Conservation (phyloP, 495 filamentous ascomycete species). For the Polyplosphaeria fusca region DNA sequence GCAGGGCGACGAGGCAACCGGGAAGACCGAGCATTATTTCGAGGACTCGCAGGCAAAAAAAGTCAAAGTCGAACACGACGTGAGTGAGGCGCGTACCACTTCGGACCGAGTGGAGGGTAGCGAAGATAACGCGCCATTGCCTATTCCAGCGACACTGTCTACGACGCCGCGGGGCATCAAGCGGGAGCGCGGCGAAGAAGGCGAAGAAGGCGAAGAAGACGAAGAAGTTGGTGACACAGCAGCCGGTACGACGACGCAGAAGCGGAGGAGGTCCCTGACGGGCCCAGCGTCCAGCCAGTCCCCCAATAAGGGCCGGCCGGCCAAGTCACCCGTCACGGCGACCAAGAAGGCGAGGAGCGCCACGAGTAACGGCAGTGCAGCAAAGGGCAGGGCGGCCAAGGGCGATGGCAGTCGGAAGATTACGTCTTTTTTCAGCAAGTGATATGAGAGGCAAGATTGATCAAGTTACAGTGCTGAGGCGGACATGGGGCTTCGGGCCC, state of each 20-base stretch:
- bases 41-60: slow-evolving; percentile 34
- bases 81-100: slow-evolving; percentile 44
- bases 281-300: slow-evolving; percentile 8
- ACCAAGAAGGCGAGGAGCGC: slow-evolving; percentile 48
- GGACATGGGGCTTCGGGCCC: slow-evolving; percentile 5
- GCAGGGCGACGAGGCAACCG: slow-evolving; percentile 14
- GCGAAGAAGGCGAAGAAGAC: too few relatives aligned
- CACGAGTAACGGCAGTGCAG: slow-evolving; percentile 45
- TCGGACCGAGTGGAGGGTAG: slow-evolving; percentile 42
- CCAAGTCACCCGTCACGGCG: slow-evolving; percentile 49
- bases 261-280: slow-evolving; percentile 20
- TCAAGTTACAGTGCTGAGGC: slow-evolving; percentile 7
- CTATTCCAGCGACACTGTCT: slow-evolving; percentile 34
- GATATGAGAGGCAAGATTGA: slow-evolving; percentile 18
- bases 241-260: slow-evolving; percentile 31
- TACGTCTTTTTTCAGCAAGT: slow-evolving; percentile 78
- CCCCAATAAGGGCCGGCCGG: slow-evolving; percentile 14
- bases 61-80: slow-evolving; percentile 40
- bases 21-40: slow-evolving; percentile 33
- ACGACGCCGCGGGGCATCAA: slow-evolving; percentile 45
- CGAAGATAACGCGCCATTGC: slow-evolving; percentile 51
- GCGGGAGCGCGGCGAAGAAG: slow-evolving; percentile 50
- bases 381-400: slow-evolving; percentile 48
- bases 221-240: slow-evolving; percentile 33
- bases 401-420: slow-evolving; percentile 70